Percentiles rank a stretch among this genome's conserved stretches.
Evolutionary conservation across 192 early-diverging fungal species (phyloP).

Genomic region (Coemansia asiatica): DNA sequence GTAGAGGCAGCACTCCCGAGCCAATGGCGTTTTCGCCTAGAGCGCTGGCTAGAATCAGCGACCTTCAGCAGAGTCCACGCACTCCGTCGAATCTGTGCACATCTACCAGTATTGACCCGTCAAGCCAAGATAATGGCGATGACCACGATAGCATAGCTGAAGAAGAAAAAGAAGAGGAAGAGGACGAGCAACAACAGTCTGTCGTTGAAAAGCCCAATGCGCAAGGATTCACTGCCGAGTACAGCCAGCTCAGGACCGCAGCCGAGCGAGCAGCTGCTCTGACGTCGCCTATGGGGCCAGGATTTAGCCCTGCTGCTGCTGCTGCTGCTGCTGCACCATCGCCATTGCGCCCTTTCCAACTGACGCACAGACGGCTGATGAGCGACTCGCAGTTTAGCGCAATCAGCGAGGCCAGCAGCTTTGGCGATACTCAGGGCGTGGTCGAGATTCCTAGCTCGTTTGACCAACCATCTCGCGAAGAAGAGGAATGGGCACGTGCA

Average conservation of each 20-base stretch:
- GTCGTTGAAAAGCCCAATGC: no score
- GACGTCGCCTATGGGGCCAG: neutral
- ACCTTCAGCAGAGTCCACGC: conserved; percentile 2
- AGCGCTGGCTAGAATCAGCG: neutral
- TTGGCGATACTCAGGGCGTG: conserved; percentile 38
- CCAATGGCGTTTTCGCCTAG: conserved; percentile 4
- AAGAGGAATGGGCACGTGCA: conserved; percentile 67
- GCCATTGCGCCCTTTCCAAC: conserved; percentile 12
- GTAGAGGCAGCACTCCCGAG: neutral
- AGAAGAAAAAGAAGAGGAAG: no score
- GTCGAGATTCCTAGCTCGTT: conserved; percentile 35
- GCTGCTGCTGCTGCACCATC: neutral
- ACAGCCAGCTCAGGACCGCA: neutral
- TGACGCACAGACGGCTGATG: conserved; percentile 32
- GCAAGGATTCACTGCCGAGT: neutral
- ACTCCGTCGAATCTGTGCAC: neutral
- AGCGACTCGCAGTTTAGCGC: conserved; percentile 48
- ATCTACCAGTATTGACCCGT: neutral
- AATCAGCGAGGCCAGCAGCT: conserved; percentile 40
- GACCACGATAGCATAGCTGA: neutral
- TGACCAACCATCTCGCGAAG: conserved; percentile 32
- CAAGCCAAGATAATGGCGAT: neutral
- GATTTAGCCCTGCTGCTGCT: neutral
- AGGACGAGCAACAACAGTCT: no score
- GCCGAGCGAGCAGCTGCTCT: neutral